A percentile compares a stretch with the other conserved stretches of the same genome.
phyloP scores from a whole-genome alignment of 768 basidiomycete species.

The Boletus pseudo-olivaceus region DNA sequence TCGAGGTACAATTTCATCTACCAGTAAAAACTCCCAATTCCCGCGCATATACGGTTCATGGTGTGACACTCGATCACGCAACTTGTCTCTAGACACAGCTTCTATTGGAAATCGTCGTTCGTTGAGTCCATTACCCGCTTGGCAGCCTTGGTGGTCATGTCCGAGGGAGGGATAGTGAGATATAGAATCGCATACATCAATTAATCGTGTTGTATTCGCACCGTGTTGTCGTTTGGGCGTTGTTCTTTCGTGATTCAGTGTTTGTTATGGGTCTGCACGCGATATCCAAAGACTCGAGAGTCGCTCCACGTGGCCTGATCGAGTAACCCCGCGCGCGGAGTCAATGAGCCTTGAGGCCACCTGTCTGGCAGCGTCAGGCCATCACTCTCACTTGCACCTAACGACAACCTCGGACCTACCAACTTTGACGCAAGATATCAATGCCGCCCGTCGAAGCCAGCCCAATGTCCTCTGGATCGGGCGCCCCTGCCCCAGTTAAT shows the following conservation, averaged over 20 bases:
- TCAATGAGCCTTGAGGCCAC: constrained; percentile 18
- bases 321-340: constrained; percentile 17
- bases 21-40: constrained; percentile 38
- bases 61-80: neutral
- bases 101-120: neutral
- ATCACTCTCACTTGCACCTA: neutral
- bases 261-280: neutral
- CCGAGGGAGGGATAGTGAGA: neutral
- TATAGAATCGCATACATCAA: neutral
- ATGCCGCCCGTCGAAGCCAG: constrained; percentile 23
- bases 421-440: neutral
- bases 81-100: neutral
- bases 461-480: constrained; percentile 24
- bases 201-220: constrained; percentile 10
- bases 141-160: neutral
- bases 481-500: constrained; percentile 45
- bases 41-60: neutral
- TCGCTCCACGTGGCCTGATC: constrained; percentile 9
- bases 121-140: neutral
- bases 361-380: neutral
- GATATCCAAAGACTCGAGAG: too few relatives aligned
- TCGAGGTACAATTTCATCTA: constrained; percentile 86
- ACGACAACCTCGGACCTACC: neutral
- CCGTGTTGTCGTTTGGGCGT: neutral
- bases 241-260: neutral